Conservation (phyloP, 352 stramenopile species). For the Phytophthora sansomeana region DNA sequence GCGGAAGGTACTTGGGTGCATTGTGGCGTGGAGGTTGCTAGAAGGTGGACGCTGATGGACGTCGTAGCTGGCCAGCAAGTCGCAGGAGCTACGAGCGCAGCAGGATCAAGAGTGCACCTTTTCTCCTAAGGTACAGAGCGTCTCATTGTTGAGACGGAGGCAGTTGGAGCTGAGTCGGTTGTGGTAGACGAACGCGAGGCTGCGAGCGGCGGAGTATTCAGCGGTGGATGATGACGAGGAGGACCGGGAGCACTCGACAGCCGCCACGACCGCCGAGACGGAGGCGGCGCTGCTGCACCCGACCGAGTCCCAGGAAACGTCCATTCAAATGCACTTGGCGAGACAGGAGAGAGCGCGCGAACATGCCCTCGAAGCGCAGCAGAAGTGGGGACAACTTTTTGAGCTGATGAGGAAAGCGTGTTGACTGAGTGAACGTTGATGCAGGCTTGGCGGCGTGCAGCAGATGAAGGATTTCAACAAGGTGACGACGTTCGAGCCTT, state of each 20-base stretch:
- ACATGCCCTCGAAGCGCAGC: constrained; percentile 42
- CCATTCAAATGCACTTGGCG: constrained; percentile 65
- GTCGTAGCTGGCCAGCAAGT: constrained; percentile 48
- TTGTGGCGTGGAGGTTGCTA: not conserved
- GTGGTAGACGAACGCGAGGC: too few relatives aligned
- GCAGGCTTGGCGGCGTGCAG: constrained; percentile 38
- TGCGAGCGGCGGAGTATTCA: too few relatives aligned
- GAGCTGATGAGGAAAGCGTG: not conserved
- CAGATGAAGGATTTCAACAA: constrained; percentile 65
- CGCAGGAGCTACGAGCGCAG: constrained; percentile 49
- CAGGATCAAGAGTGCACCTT: constrained; percentile 71
- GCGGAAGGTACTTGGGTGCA: constrained; percentile 42
- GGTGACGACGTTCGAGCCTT: constrained; percentile 58
- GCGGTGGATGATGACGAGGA: constrained; percentile 20
- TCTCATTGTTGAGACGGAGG: not conserved
- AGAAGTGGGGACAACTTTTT: constrained; percentile 44
- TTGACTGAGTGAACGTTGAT: not conserved
- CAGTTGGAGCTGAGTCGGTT: too few relatives aligned
- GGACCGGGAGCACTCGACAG: not conserved
- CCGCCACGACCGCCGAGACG: constrained; percentile 9
- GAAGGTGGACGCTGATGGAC: not conserved
- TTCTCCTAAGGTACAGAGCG: constrained; percentile 51
- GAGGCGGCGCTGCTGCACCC: constrained; percentile 44
- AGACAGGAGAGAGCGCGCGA: constrained; percentile 63
- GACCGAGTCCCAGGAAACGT: constrained; percentile 66